These are phyloP conservation scores for Harringtonia aguacate DNA, from an alignment of 2,329 filamentous ascomycete species.

Conservation along the genomic window DNA sequence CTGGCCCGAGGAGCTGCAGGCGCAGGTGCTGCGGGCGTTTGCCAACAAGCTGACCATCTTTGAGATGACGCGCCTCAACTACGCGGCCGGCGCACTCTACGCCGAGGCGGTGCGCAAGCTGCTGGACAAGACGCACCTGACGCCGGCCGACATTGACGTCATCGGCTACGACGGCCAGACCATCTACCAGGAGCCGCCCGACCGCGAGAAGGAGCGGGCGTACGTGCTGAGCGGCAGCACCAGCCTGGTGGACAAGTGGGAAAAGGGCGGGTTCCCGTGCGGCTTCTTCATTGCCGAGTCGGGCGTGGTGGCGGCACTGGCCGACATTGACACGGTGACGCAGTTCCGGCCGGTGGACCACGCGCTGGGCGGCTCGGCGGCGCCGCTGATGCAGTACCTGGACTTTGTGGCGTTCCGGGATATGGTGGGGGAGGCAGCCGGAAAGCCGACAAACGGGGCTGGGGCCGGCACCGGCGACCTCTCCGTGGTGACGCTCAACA, in stretches of 20 bases:
- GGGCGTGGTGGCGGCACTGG: constrained; percentile 18
- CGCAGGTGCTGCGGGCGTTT: constrained; percentile 16
- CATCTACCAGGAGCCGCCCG: constrained; percentile 19
- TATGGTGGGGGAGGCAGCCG: too few species aligned
- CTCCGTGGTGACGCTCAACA: constrained; percentile 17
- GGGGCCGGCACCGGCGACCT: constrained; percentile 5
- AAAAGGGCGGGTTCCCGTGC: constrained; percentile 17
- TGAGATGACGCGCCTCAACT: constrained; percentile 19
- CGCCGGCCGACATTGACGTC: constrained; percentile 17
- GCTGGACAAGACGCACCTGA: constrained; percentile 11
- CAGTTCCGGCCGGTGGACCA: constrained; percentile 20
- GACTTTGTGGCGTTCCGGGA: constrained; percentile 19
- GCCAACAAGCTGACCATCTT: constrained; percentile 18
- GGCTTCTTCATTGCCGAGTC: constrained; percentile 20
- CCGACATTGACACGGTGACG: constrained; percentile 18
- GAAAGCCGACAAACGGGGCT: too few species aligned
- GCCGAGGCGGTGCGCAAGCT: constrained; percentile 18
- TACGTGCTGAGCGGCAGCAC: constrained; percentile 13
- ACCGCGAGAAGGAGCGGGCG: constrained; percentile 13
- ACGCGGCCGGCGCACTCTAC: constrained; percentile 18
- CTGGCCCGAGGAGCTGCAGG: constrained; percentile 18
- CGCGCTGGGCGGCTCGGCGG: constrained; percentile 17
- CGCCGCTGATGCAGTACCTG: constrained; percentile 21
- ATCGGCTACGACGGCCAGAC: constrained; percentile 21
- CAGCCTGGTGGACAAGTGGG: constrained; percentile 17